phyloP scores from a whole-genome alignment of 805 yeast genomes.

The Kazachstania bromeliacearum region DNA sequence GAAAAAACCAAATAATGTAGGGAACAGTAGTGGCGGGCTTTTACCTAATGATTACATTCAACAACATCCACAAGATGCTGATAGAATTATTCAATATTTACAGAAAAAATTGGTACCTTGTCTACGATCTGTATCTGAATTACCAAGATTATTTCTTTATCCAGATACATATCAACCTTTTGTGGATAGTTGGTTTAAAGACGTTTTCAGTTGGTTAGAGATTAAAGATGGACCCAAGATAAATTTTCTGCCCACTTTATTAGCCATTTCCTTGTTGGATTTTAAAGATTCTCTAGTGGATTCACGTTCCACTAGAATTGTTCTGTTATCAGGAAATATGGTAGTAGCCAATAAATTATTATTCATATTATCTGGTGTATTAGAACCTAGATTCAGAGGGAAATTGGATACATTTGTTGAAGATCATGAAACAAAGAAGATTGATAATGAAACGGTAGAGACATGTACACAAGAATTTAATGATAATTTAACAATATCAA shows the following conservation, averaged over 20 bases:
- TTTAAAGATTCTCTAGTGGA: conserved; percentile 16
- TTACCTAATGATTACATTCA: conserved; percentile 2
- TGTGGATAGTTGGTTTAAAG: conserved; percentile 32
- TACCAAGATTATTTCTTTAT: conserved; percentile 32
- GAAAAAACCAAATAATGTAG: not conserved
- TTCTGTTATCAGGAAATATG: conserved; percentile 50
- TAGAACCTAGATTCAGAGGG: conserved; percentile 30
- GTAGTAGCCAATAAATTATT: conserved; percentile 51
- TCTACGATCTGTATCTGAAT: conserved; percentile 23
- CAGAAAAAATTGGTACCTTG: conserved; percentile 26
- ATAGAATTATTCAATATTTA: conserved; percentile 19
- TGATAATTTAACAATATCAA: conserved; percentile 1
- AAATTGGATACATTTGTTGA: not conserved
- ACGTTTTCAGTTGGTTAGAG: conserved; percentile 34
- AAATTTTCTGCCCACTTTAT: conserved; percentile 21
- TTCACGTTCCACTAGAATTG: conserved; percentile 37
- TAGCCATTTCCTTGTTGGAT: conserved; percentile 23
- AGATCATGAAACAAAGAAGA: too few species aligned
- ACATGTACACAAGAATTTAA: not conserved
- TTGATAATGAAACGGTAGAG: not conserved
- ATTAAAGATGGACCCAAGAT: conserved; percentile 34
- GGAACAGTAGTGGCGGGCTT: not conserved
- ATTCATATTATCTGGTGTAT: conserved; percentile 42
- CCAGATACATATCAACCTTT: conserved; percentile 22
- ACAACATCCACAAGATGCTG: conserved; percentile 16